A percentile compares a stretch with the other conserved stretches of the same genome.
Conservation (phyloP, 805 yeast genomes). For the Metschnikowia reukaufii region DNA sequence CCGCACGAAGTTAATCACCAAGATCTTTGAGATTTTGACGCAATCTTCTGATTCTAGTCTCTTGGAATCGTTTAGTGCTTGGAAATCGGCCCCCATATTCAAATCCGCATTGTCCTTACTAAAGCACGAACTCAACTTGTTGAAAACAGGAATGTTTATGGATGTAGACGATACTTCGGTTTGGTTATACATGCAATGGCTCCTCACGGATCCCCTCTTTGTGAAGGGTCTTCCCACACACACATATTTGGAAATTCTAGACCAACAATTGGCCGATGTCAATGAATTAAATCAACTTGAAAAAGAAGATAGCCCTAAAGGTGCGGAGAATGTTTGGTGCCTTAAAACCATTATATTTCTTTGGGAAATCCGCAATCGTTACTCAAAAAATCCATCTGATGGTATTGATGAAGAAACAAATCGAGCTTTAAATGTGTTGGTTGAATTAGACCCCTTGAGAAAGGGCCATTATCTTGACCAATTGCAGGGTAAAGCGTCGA, state of each 20-base stretch:
- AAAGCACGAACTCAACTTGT: conserved; percentile 58
- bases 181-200: conserved; percentile 89
- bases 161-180: conserved; percentile 94
- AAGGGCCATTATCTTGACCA: conserved; percentile 55
- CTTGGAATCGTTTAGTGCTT: neutral
- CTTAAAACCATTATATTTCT: conserved; percentile 57
- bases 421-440: conserved; percentile 41
- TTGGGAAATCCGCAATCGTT: conserved; percentile 28
- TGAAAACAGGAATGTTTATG: conserved; percentile 83
- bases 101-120: conserved; percentile 39
- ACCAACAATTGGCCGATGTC: conserved; percentile 48
- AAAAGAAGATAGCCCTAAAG: conserved; percentile 53
- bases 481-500: conserved; percentile 16
- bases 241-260: conserved; percentile 40
- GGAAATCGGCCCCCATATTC: conserved; percentile 25
- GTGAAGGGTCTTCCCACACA: conserved; percentile 24
- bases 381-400: conserved; percentile 2
- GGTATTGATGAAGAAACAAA: conserved; percentile 26
- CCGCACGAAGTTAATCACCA: conserved; percentile 66
- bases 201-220: conserved; percentile 48
- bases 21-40: conserved; percentile 35
- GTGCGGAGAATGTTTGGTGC: conserved; percentile 72
- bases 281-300: conserved; percentile 72
- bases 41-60: neutral
- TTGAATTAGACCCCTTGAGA: conserved; percentile 64